Evolutionary conservation across 1,284 basidiomycete species (phyloP).

Genomic region (Marasmius sp.): DNA sequence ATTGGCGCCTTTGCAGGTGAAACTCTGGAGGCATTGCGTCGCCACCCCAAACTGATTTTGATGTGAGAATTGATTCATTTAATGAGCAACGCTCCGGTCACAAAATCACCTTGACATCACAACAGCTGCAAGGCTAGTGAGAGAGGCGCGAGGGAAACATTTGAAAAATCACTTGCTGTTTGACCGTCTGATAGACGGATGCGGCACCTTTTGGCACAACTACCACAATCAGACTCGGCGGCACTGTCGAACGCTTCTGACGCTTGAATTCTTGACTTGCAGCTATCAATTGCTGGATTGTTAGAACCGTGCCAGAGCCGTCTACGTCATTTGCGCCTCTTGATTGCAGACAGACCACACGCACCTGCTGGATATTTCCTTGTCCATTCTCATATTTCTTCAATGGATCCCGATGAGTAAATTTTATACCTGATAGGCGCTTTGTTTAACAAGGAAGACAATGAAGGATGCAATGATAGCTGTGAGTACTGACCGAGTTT

Average conservation of each 20-base stretch:
- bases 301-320: not conserved
- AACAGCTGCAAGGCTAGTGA: not conserved
- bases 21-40: constrained; percentile 41
- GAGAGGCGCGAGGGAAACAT: no score
- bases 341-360: not conserved
- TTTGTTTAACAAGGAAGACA: no score
- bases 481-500: not conserved
- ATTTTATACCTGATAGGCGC: not conserved
- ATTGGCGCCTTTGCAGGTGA: constrained; percentile 41
- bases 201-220: not conserved
- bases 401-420: not conserved
- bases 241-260: not conserved
- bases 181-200: not conserved
- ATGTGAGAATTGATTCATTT: not conserved
- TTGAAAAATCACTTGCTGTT: not conserved
- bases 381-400: not conserved
- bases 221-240: not conserved
- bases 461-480: no score
- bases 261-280: not conserved
- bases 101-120: not conserved
- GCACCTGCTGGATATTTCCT: not conserved
- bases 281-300: not conserved
- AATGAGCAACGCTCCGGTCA: not conserved
- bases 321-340: not conserved
- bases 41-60: constrained; percentile 13